phyloP scores from a whole-genome alignment of 805 yeast species.

The Wickerhamiella qilinensis region DNA sequence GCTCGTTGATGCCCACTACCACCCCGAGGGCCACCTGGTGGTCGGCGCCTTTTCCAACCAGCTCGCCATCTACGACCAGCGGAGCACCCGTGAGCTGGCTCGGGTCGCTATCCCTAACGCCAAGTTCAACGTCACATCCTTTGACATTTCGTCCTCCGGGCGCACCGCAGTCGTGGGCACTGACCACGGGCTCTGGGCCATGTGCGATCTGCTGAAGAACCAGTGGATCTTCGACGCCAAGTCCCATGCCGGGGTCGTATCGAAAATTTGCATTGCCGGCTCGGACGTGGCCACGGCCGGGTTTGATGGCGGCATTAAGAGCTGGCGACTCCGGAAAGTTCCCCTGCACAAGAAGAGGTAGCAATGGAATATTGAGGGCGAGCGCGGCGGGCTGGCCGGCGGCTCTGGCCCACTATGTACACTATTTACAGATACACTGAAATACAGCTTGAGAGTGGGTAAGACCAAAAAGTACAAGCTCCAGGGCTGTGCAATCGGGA shows the following conservation, averaged over 20 bases:
- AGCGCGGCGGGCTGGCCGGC: no score
- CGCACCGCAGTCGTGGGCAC: conserved; percentile 11
- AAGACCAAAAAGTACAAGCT: no score
- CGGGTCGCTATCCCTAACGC: background rate
- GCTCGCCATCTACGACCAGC: conserved; percentile 8
- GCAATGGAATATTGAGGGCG: no score
- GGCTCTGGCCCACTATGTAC: no score
- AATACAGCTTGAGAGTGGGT: no score
- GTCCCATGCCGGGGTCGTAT: conserved; percentile 5
- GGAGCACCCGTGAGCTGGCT: conserved; percentile 5
- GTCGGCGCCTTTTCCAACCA: conserved; percentile 2
- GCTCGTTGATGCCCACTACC: background rate
- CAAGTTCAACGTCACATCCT: conserved; percentile 2
- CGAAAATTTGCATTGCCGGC: conserved; percentile 5
- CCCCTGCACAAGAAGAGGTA: background rate
- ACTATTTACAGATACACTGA: no score
- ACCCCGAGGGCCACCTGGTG: conserved; percentile 7
- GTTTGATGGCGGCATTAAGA: conserved; percentile 9
- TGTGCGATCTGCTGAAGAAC: conserved; percentile 8
- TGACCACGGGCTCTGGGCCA: conserved; percentile 6
- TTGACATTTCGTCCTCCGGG: conserved; percentile 10
- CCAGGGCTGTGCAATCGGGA: no score
- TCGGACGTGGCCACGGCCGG: conserved; percentile 2
- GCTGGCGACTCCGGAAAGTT: background rate
- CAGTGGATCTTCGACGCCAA: conserved; percentile 3